phyloP scores from a whole-genome alignment of 2,329 filamentous ascomycete species.

The Coniochaeta ligniaria region DNA sequence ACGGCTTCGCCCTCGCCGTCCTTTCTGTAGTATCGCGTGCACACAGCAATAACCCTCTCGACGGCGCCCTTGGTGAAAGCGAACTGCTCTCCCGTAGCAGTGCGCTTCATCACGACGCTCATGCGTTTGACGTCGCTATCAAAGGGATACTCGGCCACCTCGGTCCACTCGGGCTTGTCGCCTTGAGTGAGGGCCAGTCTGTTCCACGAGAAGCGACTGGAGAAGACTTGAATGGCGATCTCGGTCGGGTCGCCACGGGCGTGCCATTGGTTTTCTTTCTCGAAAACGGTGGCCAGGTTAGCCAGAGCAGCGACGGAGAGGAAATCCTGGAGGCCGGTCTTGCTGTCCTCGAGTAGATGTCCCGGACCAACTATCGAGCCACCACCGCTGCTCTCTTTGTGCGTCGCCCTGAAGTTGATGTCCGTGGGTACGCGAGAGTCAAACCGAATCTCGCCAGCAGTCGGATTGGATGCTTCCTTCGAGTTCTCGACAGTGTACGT shows the following conservation, averaged over 20 bases:
- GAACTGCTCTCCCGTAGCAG: slow-evolving; percentile 24
- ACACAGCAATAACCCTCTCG: slow-evolving; percentile 22
- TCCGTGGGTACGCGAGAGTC: slow-evolving; percentile 25
- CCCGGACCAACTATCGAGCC: not conserved
- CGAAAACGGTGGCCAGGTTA: slow-evolving; percentile 48
- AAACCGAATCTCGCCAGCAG: slow-evolving; percentile 42
- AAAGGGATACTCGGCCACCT: slow-evolving; percentile 63
- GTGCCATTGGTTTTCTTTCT: slow-evolving; percentile 43
- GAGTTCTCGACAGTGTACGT: slow-evolving; percentile 46
- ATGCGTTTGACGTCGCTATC: slow-evolving; percentile 69
- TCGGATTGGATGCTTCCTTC: slow-evolving; percentile 54
- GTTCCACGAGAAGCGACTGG: slow-evolving; percentile 56
- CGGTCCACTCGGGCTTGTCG: slow-evolving; percentile 22
- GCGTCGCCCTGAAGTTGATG: slow-evolving; percentile 13
- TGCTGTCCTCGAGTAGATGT: not conserved
- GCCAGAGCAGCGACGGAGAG: slow-evolving; percentile 52
- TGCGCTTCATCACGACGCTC: slow-evolving; percentile 56
- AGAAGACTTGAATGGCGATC: slow-evolving; percentile 67
- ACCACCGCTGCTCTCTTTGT: slow-evolving; percentile 17
- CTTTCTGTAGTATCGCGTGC: not conserved
- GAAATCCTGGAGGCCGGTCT: slow-evolving; percentile 32
- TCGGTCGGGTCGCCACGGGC: slow-evolving; percentile 64
- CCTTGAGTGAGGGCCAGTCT: slow-evolving; percentile 26
- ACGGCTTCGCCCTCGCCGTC: not conserved
- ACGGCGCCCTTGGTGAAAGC: slow-evolving; percentile 54